Evolutionary conservation across 345 rosid species (phyloP), one percentile per base, ranked within the genome.

Genomic region (Brassica napus): DNA sequence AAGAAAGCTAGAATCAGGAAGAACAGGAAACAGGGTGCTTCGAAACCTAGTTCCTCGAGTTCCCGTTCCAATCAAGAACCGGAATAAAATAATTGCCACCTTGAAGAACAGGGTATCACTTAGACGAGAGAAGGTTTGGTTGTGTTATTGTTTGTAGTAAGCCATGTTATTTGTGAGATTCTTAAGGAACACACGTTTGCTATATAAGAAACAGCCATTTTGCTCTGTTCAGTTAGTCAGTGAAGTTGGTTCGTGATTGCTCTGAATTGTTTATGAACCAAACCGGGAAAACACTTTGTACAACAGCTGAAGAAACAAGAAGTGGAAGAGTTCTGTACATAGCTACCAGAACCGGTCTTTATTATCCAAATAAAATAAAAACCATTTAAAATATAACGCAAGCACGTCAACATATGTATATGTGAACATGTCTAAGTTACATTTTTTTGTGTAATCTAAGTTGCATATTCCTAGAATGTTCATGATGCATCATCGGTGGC

Each of bases 1-100:
- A 91, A 88, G 91, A 90, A 88, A 88, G 93, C 97, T 49, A 90
- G 85, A 87, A 89, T 68, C 84, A 90, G 83, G 90, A 91, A 89
- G 73, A 88, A 89, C 61, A 87, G 77, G 84, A 90, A 84, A 83
- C 91, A 77, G 1, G 52, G 80, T 80, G 82, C 85, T 44, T 86
- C 87, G 58, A 87, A 88, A 28, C 86, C 72, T 8, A 79, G 84
- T 31, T 23, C 32, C 63, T 64, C 70, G 8, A 5, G 34, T 21
- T 64, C 77, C 65, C 84, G 84, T 66, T 32, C 59, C 68, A 84
- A 65, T 73, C 87, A 88, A 78, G 89, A 85, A 30, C 74, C 68
- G 72, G 89, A 82, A 74, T 9, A 64, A 28, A 28, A 64, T 14
- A 47, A 21, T 34, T 28, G 58, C 34, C 49, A 49, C 47, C 62